Evolutionary conservation across 495 filamentous ascomycete species (phyloP), one percentile per base, ranked within the genome.

Genomic region (Aspergillus ellipticus): DNA sequence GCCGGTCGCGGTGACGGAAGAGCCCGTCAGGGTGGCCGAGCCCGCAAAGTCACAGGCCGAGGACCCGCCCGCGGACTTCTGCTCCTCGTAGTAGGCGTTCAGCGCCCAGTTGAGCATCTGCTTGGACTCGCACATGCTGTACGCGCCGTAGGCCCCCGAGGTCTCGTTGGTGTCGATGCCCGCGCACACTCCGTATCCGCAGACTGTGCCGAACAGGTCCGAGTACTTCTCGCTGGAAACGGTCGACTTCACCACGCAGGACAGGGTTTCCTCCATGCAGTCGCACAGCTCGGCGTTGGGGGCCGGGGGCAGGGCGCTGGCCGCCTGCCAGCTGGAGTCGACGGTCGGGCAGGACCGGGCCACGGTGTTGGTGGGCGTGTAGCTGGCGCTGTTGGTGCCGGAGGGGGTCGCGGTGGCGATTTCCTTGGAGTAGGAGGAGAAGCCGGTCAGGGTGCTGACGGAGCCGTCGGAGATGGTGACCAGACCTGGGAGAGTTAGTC

Each of bases 21-120:
- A 64, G 46, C n/a, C n/a, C n/a, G 80, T 72, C 13, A 75, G 69
- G 51, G 77, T 68, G 1, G 85, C 90, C 20, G 81, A 75, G 53
- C 89, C 88, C 42, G 80, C 74, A 73, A 96, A 97, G 74, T 89
- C 79, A 67, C 93, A 98, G 16, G 92, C 86, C 29, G 67, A 61
- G 21, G 71, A 59, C 47, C 71, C 75, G 35, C 74, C 75, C 43
- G 65, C 65, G 41, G 76, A 66, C 16, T 50, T 56, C 72, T 89
- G 84, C 59, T 72, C 69, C 41, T 84, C 67, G 72, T 92, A 93
- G 79, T 96, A 97, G 42, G 71, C 66, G 71, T 96, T 85, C 59
- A 97, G 81, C 28, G 84, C 89, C 64, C 82, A 94, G 42, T 84
- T 86, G 13, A 97, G 83, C 74, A 93, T 82, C 68, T 96, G 80